Evolutionary conservation across 257 asterid genomes (phyloP).

Genomic region (Fraxinus americana): DNA sequence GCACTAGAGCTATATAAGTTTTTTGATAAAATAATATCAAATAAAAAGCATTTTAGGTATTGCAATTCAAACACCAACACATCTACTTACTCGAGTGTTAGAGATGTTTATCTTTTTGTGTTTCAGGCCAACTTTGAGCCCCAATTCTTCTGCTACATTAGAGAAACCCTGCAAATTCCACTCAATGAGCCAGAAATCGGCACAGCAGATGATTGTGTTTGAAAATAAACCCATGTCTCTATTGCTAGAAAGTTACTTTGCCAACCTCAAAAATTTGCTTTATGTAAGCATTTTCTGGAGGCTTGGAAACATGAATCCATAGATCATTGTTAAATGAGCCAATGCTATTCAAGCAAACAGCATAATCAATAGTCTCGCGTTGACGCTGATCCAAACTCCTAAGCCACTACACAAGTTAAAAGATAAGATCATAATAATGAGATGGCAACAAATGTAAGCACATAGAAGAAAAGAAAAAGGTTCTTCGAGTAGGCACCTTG

Average conservation of each 20-base stretch:
- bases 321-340: constrained; percentile 63
- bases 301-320: constrained; percentile 90
- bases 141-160: constrained; percentile 72
- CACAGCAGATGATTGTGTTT: constrained; percentile 14
- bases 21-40: not conserved
- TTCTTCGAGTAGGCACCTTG: constrained; percentile 50
- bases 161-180: constrained; percentile 70
- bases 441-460: constrained; percentile 2
- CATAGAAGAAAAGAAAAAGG: constrained; percentile 8
- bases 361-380: constrained; percentile 91
- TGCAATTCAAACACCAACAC: constrained; percentile 11
- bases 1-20: constrained; percentile 6
- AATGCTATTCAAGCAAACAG: constrained; percentile 91
- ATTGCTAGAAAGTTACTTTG: constrained; percentile 11
- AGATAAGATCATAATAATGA: constrained; percentile 33
- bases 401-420: constrained; percentile 70
- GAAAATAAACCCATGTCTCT: not conserved
- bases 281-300: constrained; percentile 79
- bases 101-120: constrained; percentile 99
- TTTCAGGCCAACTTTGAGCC: constrained; percentile 78
- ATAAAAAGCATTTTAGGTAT: not conserved
- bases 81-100: constrained; percentile 78
- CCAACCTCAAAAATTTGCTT: constrained; percentile 89
- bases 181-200: constrained; percentile 27
- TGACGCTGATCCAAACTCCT: constrained; percentile 81